Conservation (phyloP, 2,329 filamentous ascomycete species). For the Sarocladium brachiariae region DNA sequence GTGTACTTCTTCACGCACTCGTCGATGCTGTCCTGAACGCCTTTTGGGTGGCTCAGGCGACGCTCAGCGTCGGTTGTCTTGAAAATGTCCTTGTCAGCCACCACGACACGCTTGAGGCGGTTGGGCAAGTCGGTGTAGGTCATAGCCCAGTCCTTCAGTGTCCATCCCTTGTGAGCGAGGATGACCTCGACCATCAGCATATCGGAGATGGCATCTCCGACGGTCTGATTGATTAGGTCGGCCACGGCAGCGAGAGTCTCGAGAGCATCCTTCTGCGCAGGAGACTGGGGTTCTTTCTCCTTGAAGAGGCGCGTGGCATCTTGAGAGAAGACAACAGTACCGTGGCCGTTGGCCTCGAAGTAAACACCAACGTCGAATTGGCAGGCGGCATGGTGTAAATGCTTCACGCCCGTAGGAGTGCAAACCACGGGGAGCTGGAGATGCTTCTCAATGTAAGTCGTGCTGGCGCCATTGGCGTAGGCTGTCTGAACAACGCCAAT, state of each 20-base stretch:
- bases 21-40: slow-evolving; percentile 82
- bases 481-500: slow-evolving; percentile 96
- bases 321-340: slow-evolving; percentile 89
- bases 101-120: slow-evolving; percentile 87
- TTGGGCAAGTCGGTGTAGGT: slow-evolving; percentile 95
- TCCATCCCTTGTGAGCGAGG: slow-evolving; percentile 90
- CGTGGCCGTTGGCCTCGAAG: slow-evolving; percentile 97
- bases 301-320: slow-evolving; percentile 73
- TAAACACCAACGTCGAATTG: slow-evolving; percentile 96
- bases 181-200: slow-evolving; percentile 95
- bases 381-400: slow-evolving; percentile 92
- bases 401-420: slow-evolving; percentile 94
- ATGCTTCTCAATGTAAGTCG: slow-evolving; percentile 82
- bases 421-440: slow-evolving; percentile 85
- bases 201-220: slow-evolving; percentile 92
- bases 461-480: slow-evolving; percentile 94
- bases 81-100: slow-evolving; percentile 82
- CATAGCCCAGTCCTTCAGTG: slow-evolving; percentile 80
- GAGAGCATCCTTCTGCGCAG: slow-evolving; percentile 83
- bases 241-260: slow-evolving; percentile 77
- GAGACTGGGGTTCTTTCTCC: slow-evolving; percentile 77
- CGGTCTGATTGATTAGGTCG: slow-evolving; percentile 95
- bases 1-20: slow-evolving; percentile 83
- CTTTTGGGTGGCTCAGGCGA: slow-evolving; percentile 70
- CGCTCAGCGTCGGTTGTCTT: slow-evolving; percentile 89